phyloP scores from a whole-genome alignment of 2,329 filamentous ascomycete species.

The Thelonectria discophora region DNA sequence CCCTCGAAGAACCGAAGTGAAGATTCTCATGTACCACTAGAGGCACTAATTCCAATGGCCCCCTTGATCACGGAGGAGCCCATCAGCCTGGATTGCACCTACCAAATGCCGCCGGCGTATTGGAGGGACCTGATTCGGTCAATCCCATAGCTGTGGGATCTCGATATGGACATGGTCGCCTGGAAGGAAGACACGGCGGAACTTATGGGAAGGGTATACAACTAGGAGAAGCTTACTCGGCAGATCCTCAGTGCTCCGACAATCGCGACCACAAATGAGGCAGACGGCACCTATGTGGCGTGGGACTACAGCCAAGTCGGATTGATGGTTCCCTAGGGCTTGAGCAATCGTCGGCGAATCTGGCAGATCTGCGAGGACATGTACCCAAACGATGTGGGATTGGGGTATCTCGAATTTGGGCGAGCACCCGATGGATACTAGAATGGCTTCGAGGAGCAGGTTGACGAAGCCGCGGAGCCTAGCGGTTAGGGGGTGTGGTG shows the following conservation, averaged over 20 bases:
- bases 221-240: constrained; percentile 25
- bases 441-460: no score
- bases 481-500: no score
- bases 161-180: background rate
- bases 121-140: constrained; percentile 12
- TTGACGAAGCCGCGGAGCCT: no score
- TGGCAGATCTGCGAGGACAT: constrained; percentile 4
- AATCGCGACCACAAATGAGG: no score
- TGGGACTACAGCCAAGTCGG: background rate
- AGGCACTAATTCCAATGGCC: no score
- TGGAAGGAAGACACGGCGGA: background rate
- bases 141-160: constrained; percentile 25
- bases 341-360: background rate
- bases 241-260: background rate
- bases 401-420: background rate
- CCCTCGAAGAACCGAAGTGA: no score
- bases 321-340: background rate
- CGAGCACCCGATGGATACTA: no score
- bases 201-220: background rate
- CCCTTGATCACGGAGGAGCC: background rate
- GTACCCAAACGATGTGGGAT: background rate
- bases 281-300: background rate
- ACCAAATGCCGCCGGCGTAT: constrained; percentile 1
- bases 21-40: no score
- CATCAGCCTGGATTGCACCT: constrained; percentile 7